Conservation (phyloP, 2,329 filamentous ascomycete genomes). For the Exophiala aquamarina region DNA sequence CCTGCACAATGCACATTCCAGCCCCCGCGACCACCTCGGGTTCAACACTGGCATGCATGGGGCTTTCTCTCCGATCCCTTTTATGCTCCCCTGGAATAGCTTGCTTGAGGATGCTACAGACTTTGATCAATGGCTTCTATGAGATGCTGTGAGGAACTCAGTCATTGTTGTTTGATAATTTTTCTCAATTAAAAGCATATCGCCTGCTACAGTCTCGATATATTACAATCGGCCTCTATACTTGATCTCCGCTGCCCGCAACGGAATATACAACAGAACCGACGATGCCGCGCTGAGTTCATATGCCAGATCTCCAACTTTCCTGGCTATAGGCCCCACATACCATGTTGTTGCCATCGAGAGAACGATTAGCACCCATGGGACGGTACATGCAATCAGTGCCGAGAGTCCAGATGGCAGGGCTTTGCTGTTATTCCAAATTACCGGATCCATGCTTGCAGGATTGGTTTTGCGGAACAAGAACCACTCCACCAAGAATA, state of each 20-base stretch:
- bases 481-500: constrained; percentile 53
- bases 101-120: constrained; percentile 4
- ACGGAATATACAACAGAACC: constrained; percentile 5
- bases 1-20: background rate
- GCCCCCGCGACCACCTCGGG: background rate
- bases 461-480: constrained; percentile 56
- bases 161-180: too few species aligned
- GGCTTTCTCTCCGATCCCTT: constrained; percentile 1
- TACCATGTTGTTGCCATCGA: constrained; percentile 71
- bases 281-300: constrained; percentile 2
- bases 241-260: constrained; percentile 5
- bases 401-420: constrained; percentile 64
- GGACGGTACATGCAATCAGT: constrained; percentile 59
- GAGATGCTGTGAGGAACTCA: background rate
- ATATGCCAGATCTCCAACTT: constrained; percentile 47
- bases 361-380: constrained; percentile 64
- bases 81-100: constrained; percentile 2
- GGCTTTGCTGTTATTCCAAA: constrained; percentile 59
- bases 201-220: background rate
- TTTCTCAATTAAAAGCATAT: too few species aligned
- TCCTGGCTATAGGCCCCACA: constrained; percentile 60
- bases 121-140: constrained; percentile 2
- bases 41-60: constrained; percentile 2
- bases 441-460: constrained; percentile 58
- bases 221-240: constrained; percentile 3